Base-by-base conservation (phyloP, 768 basidiomycete species). In the Podaxis mareebaensis region DNA sequence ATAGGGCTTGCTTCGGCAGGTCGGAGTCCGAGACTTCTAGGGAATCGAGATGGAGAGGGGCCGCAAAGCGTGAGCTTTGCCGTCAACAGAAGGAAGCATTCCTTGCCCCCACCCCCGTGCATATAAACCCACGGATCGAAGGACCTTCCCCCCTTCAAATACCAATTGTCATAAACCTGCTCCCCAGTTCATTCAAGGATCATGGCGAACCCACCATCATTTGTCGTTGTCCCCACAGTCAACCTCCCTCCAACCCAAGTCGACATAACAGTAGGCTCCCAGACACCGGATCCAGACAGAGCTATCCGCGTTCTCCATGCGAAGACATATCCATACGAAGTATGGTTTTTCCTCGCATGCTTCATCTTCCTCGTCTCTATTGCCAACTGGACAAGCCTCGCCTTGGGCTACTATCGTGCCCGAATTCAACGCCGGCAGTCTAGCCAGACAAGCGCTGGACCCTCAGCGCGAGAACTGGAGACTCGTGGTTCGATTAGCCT, bases 291-390 rank as follows among this genome's bases (percentile, higher is more conserved):
- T 55, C 54, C 54, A 3, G 63, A 58, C 39, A 13, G 44, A 4
- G 48, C 46, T 1, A 58, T 57, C n/a, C 70, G 63, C 17, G 39
- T 59, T 8, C 22, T 40, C 5, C 65, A 59, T 22, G 60, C 56
- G 17, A 17, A 46, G 10, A 40, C 40, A 1, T 79, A 78, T 58
- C 72, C 76, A 0, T 54, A 68, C 15, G 67, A 77, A 53, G 65
- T 75, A 3, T 78, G 77, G 77, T 76, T 71, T 63, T 67, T 72
- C 46, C 49, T 78, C 33, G 71, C 69, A 0, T 60, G 65, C 54
- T 73, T 77, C 67, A 71, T 79, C 48, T 68, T 67, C 46, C 64
- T 77, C 40, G 64, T 75, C 42, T 64, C 69, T n/a, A 24, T 76
- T 20, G 40, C 33, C 30, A 59, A 68, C 52, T 60, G 40, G 15